Base-by-base conservation (phyloP, 371 early-diverging fungal species). In the Mucor sp. region DNA sequence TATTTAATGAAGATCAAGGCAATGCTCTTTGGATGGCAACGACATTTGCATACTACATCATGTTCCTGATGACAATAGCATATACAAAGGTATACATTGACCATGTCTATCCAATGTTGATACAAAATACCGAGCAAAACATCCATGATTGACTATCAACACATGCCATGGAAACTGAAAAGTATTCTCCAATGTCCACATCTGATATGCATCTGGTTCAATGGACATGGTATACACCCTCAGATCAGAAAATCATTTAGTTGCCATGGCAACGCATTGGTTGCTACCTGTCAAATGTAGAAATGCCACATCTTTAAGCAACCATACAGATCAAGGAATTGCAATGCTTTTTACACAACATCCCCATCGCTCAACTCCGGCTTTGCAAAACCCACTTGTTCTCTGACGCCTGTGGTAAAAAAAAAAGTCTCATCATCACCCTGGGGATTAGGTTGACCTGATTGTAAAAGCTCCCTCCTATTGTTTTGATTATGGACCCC, bases 401-500 rank as follows among this genome's bases (percentile, higher is more conserved):
- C 53, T 53, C 53, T 53, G 53, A 53, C 53, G 53, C 53, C 53
- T 53, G 12, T 53, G 21, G 41, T 6, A 50, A 53, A 53, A 53
- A 53, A 19, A 53, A 53, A 53, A 53, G 53, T 53, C 53, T 53
- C 53, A 53, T 21, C 47, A 47, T 33, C 15, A 57, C 57, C 57
- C 57, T 57, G 57, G 57, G 33, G 57, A 57, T 57, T 57, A 32
- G 9, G 33, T 57, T 33, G 30, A 57, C 57, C 57, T 57, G 33
- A 53, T 53, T 27, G 53, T 53, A 53, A n/a, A n/a, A 53, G 53
- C 53, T 57, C 33, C 57, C 57, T 32, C 57, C 30, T 57, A 32
- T 57, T 28, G 32, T 33, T 57, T 57, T 28, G 30, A 39, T 59
- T 59, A 39, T 37, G 39, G 59, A 59, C 59, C 59, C 59, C 59